Evolutionary conservation across 441 rosid species (phyloP), one percentile per base, ranked within the genome.

Genomic region (Erodium moschatum): DNA sequence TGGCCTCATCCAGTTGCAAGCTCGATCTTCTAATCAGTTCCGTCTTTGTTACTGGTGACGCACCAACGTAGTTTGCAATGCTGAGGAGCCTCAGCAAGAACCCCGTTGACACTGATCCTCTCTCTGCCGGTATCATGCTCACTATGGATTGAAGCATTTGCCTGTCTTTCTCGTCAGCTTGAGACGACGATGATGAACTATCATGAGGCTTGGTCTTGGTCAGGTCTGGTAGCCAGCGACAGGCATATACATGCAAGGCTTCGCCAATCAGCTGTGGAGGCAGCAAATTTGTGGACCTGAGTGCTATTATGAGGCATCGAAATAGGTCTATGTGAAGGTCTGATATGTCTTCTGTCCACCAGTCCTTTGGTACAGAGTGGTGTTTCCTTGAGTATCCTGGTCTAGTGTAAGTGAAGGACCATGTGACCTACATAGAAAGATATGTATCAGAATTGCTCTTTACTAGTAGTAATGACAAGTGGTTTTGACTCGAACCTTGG

Each of bases 311-410:
- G 33, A 89, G 78, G 72, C 92, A 87, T 56, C 96, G 86, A 77
- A 92, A 90, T 13, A 89, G 87, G 80, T 92, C 98, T 71, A 95
- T 77, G 67, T 92, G 95, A 20, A 95, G 96, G 76, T 90, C 93
- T 7, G 97, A 85, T 77, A 90, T 76, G 77, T 95, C 97, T 71
- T 95, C 99, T 0, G 96, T 92, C 98, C 99, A 95, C 99, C 98
- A 95, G 80, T 95, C 99, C 76, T 77, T 87, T 58, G 99, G 99
- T 58, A 79, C 92, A 31, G 92, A 81, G 60, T 77, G 94, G 48
- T 81, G 74, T 78, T 80, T 86, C 56, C 75, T 87, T 71, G 67
- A 65, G 44, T 85, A 87, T 65, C 97, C 97, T 61, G 81, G 84
- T 76, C 99, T 82, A 3, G 96, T 86, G 69, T 95, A 95, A 60